A percentile compares a stretch with the other conserved stretches of the same genome.
phyloP scores from a whole-genome alignment of 192 early-diverging fungal genomes.

The Umbelopsis ramanniana region DNA sequence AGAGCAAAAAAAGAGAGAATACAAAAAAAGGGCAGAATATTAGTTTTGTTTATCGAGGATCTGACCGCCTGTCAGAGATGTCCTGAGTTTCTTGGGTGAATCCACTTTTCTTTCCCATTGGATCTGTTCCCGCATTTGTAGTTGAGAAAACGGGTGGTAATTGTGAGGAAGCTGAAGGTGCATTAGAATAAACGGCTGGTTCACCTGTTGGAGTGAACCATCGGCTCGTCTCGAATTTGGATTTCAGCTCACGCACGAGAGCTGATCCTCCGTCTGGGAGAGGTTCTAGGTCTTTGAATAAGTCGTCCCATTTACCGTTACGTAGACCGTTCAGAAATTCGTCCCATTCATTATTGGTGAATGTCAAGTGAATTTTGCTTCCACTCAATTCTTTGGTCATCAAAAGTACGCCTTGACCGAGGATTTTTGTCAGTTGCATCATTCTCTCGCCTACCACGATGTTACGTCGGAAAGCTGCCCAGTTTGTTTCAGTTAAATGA shows the following conservation, averaged over 20 bases:
- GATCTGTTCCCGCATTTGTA: neutral
- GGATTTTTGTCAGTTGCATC: slow-evolving; percentile 37
- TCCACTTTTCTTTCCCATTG: no score
- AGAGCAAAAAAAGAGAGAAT: neutral
- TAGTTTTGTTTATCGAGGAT: neutral
- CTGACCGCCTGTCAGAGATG: no score
- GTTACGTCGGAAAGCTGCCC: slow-evolving; percentile 47
- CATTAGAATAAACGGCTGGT: neutral
- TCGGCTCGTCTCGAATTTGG: slow-evolving; percentile 28
- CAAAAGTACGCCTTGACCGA: slow-evolving; percentile 48
- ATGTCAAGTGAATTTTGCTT: slow-evolving; percentile 49
- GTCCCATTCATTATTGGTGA: slow-evolving; percentile 49
- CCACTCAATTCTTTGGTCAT: slow-evolving; percentile 57
- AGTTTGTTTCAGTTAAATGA: slow-evolving; percentile 40
- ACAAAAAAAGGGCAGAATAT: neutral
- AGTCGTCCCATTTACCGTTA: slow-evolving; percentile 32
- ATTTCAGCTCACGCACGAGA: slow-evolving; percentile 30
- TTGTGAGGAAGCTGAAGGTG: neutral
- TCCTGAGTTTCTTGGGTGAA: no score
- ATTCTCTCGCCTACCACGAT: slow-evolving; percentile 47
- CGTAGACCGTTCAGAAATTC: slow-evolving; percentile 41
- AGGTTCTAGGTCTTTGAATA: slow-evolving; percentile 18
- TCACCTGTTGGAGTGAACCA: slow-evolving; percentile 31
- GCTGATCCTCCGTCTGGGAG: slow-evolving; percentile 2
- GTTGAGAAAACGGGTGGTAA: slow-evolving; percentile 31